Base-by-base conservation (phyloP, 306 rosid species). In the Cucurbita pepo region DNA sequence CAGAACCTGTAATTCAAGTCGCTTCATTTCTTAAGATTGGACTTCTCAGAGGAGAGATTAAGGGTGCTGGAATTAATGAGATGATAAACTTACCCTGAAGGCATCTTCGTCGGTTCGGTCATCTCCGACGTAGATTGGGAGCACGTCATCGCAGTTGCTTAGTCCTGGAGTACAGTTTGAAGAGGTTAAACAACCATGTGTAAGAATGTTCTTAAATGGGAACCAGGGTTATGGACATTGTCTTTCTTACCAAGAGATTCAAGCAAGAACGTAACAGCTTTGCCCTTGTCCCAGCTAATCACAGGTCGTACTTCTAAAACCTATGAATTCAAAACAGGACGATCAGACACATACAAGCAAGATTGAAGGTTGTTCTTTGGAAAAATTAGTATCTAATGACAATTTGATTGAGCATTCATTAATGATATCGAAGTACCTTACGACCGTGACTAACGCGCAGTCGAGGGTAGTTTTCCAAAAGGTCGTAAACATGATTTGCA, bases 31-130 rank as follows among this genome's bases (percentile, higher is more conserved):
- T 22, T 59, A 22, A 48, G 3, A 36, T 50, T 47, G 37, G 76
- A 12, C 48, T 58, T 36, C 56, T 41, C 15, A 10, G 18, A 7
- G 22, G 22, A 34, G 7, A 50, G 8, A 53, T 34, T 30, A 1
- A 61, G 13, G 51, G 37, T 5, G 40, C 19, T 48, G 25, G 11
- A 25, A 15, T 25, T 56, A 5, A 56, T 63, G 14, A 40, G 30
- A 16, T 67, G 6, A 11, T 43, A 47, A 67, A 40, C 16, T 79
- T 81, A 93, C 99, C 91, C 91, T 86, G 63, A 95, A 95, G 51
- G 97, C 97, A 60, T 95, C 99, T 86, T 95, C 99, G 41, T 95
- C 99, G 0, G 99, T 89, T 10, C 89, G 91, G 75, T 95, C 99
- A 53, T 95, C 99, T 60, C 99, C 99, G 18, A 95, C 83, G 59